Conservation (phyloP, 78 protist genomes). For the Capsaspora owczarzaki region DNA sequence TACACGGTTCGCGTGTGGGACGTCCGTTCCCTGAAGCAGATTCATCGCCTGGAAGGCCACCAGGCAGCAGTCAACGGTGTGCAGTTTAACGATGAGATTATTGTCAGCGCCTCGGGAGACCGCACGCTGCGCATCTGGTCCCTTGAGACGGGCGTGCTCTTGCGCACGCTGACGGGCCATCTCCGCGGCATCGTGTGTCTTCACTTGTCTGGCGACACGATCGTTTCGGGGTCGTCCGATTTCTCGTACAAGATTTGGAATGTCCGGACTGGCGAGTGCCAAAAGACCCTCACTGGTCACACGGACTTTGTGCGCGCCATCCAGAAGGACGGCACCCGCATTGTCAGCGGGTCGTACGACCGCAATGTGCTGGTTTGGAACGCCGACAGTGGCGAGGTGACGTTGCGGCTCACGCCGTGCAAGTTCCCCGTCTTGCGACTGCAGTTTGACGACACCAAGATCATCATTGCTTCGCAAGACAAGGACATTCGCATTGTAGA, state of each 20-base stretch:
- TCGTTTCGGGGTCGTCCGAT: slow-evolving; percentile 24
- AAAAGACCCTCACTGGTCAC: slow-evolving; percentile 5
- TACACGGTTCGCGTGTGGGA: neutral
- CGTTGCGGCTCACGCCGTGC: neutral
- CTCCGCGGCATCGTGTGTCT: slow-evolving; percentile 27
- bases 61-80: slow-evolving; percentile 24
- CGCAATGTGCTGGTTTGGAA: slow-evolving; percentile 10
- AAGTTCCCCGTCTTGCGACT: slow-evolving; percentile 21
- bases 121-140: slow-evolving; percentile 20
- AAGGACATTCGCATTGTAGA: slow-evolving; percentile 1
- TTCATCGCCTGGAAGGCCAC: neutral
- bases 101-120: slow-evolving; percentile 28
- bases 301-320: slow-evolving; percentile 15
- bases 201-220: neutral
- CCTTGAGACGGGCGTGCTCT: neutral
- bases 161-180: slow-evolving; percentile 23
- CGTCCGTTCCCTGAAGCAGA: neutral
- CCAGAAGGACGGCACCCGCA: neutral
- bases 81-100: slow-evolving; percentile 1
- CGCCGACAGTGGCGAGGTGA: neutral
- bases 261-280: neutral
- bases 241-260: neutral
- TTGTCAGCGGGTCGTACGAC: slow-evolving; percentile 24
- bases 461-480: slow-evolving; percentile 13
- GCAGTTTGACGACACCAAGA: slow-evolving; percentile 6